These are phyloP conservation scores for Salix dunnii DNA, from an alignment of 345 rosid genomes.

Conservation along the genomic window DNA sequence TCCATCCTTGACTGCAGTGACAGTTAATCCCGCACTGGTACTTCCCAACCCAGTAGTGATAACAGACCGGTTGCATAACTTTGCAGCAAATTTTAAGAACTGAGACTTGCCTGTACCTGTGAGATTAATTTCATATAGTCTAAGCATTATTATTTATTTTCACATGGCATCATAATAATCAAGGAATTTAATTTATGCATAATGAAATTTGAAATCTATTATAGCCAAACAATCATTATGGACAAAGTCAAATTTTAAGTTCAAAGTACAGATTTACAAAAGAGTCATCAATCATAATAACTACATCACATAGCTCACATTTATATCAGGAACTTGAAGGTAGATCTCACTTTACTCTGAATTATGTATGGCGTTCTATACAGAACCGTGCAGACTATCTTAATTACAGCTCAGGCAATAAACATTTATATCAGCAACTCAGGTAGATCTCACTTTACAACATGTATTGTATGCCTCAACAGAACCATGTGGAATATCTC, in stretches of 20 bases:
- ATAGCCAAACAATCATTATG: not conserved
- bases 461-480: not conserved
- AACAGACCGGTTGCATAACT: conserved; percentile 84
- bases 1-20: conserved; percentile 95
- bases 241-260: not conserved
- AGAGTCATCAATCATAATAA: not conserved
- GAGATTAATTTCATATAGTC: conserved; percentile 11
- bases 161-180: too few species aligned
- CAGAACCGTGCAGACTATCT: not conserved
- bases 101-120: conserved; percentile 97
- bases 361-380: not conserved
- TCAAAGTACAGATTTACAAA: not conserved
- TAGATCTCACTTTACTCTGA: not conserved
- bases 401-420: not conserved
- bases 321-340: not conserved
- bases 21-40: conserved; percentile 96
- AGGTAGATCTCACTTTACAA: not conserved
- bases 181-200: too few species aligned
- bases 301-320: not conserved
- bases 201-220: not conserved
- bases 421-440: not conserved
- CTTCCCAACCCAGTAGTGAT: conserved; percentile 96
- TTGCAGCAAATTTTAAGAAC: conserved; percentile 94
- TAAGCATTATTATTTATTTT: not conserved
- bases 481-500: not conserved